Conservation (phyloP, 495 filamentous ascomycete genomes). For the Neurospora hispaniola region DNA sequence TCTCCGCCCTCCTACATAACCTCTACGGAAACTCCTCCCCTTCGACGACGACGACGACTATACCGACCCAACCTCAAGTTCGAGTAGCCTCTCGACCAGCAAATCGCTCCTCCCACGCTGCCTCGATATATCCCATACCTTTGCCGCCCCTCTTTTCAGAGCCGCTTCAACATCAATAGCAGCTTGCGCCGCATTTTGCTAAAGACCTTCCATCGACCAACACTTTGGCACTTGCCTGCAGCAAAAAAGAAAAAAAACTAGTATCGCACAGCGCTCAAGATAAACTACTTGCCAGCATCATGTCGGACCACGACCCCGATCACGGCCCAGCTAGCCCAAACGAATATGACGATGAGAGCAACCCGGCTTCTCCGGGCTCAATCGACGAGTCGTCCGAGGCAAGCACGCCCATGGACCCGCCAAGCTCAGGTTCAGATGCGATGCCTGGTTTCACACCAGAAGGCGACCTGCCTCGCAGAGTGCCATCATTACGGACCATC, state of each 20-base stretch:
- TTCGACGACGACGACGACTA: neutral
- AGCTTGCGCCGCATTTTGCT: neutral
- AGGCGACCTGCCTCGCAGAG: slow-evolving; percentile 27
- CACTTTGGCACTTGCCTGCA: neutral
- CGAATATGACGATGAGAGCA: slow-evolving; percentile 22
- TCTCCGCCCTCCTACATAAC: neutral
- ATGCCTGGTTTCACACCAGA: slow-evolving; percentile 9
- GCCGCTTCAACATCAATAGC: neutral
- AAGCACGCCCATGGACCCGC: slow-evolving; percentile 35
- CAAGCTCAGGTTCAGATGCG: slow-evolving; percentile 23
- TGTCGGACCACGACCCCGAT: slow-evolving; percentile 22
- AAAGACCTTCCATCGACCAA: neutral
- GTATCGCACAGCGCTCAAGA: neutral
- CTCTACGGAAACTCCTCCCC: neutral
- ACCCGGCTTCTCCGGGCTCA: slow-evolving; percentile 32
- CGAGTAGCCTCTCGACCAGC: neutral
- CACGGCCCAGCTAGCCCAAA: slow-evolving; percentile 30
- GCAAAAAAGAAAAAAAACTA: neutral
- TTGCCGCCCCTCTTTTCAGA: neutral
- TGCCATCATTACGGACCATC: slow-evolving; percentile 45
- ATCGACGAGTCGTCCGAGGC: slow-evolving; percentile 32
- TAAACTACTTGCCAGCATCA: slow-evolving; percentile 7
- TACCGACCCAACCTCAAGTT: neutral
- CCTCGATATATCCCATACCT: neutral
- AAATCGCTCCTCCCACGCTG: neutral